A percentile compares a stretch with the other conserved stretches of the same genome.
phyloP scores from a whole-genome alignment of 2,329 filamentous ascomycete species.

The Alternaria sp. region DNA sequence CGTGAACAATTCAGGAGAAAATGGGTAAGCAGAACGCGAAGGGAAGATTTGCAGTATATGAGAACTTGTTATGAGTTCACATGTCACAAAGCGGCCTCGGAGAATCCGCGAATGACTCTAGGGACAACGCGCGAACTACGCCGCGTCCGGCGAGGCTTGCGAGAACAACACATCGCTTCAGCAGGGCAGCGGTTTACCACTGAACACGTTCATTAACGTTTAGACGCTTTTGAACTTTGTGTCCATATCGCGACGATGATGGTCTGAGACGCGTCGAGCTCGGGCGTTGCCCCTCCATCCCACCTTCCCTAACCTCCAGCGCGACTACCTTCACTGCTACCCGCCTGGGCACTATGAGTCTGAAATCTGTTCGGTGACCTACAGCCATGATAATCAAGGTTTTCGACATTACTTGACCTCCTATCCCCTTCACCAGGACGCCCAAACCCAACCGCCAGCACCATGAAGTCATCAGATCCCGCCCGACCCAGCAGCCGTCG shows the following conservation, averaged over 20 bases:
- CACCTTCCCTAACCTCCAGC: conserved; percentile 33
- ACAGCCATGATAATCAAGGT: neutral
- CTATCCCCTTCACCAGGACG: neutral
- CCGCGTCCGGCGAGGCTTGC: conserved; percentile 14
- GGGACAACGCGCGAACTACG: conserved; percentile 8
- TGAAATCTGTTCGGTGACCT: conserved; percentile 4
- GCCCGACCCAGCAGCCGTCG: conserved; percentile 47
- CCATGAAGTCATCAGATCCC: conserved; percentile 45
- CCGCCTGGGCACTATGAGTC: conserved; percentile 9
- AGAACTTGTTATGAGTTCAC: neutral
- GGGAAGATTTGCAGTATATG: neutral
- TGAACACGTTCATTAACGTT: neutral
- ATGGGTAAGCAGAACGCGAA: neutral
- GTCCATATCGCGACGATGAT: neutral
- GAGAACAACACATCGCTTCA: conserved; percentile 8
- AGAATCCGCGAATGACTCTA: neutral
- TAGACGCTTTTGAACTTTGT: neutral
- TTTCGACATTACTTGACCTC: conserved; percentile 2
- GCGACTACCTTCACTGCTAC: conserved; percentile 25
- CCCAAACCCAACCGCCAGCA: neutral
- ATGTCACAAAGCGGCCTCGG: conserved; percentile 7
- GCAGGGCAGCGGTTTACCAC: neutral
- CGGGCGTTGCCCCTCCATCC: conserved; percentile 29
- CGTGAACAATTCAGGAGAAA: neutral
- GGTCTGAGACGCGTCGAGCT: conserved; percentile 13